Conservation (phyloP, 1,284 basidiomycete genomes). For the Pseudozyma thailandica region DNA sequence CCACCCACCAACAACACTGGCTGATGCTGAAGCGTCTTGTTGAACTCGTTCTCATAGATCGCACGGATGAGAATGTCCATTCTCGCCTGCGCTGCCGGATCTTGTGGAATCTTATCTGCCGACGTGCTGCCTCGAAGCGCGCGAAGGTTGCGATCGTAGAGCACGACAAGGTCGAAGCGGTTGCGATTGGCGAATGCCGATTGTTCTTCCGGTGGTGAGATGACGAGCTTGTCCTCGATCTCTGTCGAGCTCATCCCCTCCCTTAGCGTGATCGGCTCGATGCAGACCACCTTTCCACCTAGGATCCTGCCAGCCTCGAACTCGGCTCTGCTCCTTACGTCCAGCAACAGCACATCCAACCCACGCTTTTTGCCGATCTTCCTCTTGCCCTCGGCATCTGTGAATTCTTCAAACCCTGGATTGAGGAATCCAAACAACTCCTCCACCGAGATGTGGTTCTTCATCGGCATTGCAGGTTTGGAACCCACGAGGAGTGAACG, state of each 20-base stretch:
- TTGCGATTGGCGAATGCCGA: slow-evolving; percentile 81
- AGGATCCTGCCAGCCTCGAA: slow-evolving; percentile 81
- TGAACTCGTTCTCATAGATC: slow-evolving; percentile 60
- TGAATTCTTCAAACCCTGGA: slow-evolving; percentile 60
- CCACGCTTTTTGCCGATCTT: slow-evolving; percentile 54
- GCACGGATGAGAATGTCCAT: slow-evolving; percentile 50
- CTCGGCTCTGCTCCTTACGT: slow-evolving; percentile 81
- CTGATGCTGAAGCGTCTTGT: slow-evolving; percentile 74
- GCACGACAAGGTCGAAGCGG: slow-evolving; percentile 87
- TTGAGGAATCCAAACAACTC: slow-evolving; percentile 61
- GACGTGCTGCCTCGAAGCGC: slow-evolving; percentile 25
- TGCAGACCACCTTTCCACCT: slow-evolving; percentile 78
- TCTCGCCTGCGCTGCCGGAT: slow-evolving; percentile 36
- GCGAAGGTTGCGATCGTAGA: slow-evolving; percentile 77
- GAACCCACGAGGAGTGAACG: slow-evolving; percentile 38
- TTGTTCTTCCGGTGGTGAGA: slow-evolving; percentile 78
- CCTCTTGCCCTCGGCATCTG: slow-evolving; percentile 48
- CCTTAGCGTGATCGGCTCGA: slow-evolving; percentile 72
- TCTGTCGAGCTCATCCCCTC: slow-evolving; percentile 75
- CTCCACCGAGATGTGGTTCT: slow-evolving; percentile 56
- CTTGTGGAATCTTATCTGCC: slow-evolving; percentile 27
- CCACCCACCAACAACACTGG: slow-evolving; percentile 89
- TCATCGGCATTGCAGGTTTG: slow-evolving; percentile 51
- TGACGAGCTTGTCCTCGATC: slow-evolving; percentile 80
- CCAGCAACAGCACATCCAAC: slow-evolving; percentile 76